Evolutionary conservation across 441 rosid species (phyloP).

Genomic region (Mallotus japonicus): DNA sequence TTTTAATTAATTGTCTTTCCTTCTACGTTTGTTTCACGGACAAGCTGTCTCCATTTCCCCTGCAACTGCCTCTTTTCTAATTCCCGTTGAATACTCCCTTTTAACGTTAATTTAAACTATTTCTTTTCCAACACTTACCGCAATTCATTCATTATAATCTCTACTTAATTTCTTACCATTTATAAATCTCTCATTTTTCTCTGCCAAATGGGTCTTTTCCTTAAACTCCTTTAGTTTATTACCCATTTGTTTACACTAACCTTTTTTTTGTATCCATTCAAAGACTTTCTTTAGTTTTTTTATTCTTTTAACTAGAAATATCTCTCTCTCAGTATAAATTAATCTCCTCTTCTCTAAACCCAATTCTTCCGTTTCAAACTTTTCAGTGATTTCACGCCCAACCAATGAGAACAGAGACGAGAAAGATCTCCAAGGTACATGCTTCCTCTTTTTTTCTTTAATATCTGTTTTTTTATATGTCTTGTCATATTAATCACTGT

Average conservation of each 20-base stretch:
- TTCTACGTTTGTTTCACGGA: slow-evolving; percentile 21
- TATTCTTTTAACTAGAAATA: too few relatives aligned
- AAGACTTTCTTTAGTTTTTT: slow-evolving; percentile 3
- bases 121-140: too few relatives aligned
- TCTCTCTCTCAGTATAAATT: background rate
- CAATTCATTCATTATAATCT: too few relatives aligned
- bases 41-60: slow-evolving; percentile 60
- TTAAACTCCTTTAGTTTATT: slow-evolving; percentile 15
- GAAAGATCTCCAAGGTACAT: slow-evolving; percentile 57
- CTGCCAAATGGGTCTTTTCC: slow-evolving; percentile 20
- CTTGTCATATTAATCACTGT: background rate
- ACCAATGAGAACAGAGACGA: slow-evolving; percentile 45
- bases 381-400: slow-evolving; percentile 17
- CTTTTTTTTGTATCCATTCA: slow-evolving; percentile 13
- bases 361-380: background rate
- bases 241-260: slow-evolving; percentile 9
- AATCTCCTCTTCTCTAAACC: background rate
- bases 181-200: background rate
- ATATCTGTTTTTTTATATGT: background rate
- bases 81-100: slow-evolving; percentile 18
- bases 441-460: background rate
- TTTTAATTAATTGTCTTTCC: background rate
- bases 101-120: slow-evolving; percentile 14
- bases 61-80: slow-evolving; percentile 49
- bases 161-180: too few relatives aligned